A percentile compares a stretch with the other conserved stretches of the same genome.
These are phyloP conservation scores for Apiotrichum mycotoxinovorans DNA, from an alignment of 1,284 basidiomycete species.

Conservation along the genomic window DNA sequence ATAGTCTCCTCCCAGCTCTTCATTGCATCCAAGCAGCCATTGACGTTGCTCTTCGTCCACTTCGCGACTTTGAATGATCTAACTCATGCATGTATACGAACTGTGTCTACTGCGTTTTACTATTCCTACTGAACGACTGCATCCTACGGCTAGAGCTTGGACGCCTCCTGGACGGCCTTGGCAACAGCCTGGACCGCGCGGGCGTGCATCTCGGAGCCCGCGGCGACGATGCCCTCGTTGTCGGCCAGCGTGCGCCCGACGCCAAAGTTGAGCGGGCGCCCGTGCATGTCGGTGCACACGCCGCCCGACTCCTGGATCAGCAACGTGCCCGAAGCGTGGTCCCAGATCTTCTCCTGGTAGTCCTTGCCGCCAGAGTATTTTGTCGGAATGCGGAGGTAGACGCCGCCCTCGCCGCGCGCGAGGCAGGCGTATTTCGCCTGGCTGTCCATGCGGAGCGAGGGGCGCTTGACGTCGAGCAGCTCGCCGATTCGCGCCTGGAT, in stretches of 20 bases:
- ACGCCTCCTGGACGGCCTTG: conserved; percentile 57
- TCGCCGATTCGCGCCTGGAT: conserved; percentile 73
- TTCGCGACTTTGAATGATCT: no score
- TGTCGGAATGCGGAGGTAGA: conserved; percentile 87
- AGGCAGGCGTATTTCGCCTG: conserved; percentile 94
- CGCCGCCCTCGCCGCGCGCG: conserved; percentile 79
- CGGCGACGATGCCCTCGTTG: conserved; percentile 84
- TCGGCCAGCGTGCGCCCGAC: conserved; percentile 77
- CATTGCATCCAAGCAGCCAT: no score
- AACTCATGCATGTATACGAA: background rate
- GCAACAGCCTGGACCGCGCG: conserved; percentile 72
- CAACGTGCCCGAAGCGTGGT: conserved; percentile 84
- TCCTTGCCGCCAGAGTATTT: conserved; percentile 59
- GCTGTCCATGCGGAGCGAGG: conserved; percentile 81
- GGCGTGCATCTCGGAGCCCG: conserved; percentile 63
- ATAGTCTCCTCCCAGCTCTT: no score
- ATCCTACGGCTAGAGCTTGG: conserved; percentile 4
- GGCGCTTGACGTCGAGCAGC: conserved; percentile 65
- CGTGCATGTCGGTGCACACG: conserved; percentile 75
- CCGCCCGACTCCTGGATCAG: conserved; percentile 89
- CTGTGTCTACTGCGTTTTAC: background rate
- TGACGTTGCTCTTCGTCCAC: no score
- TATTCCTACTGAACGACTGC: background rate
- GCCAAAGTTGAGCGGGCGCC: conserved; percentile 76
- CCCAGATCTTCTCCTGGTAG: conserved; percentile 91